These are phyloP conservation scores for Jamesozyma spencerorum DNA, from an alignment of 805 yeast genomes.

Conservation along the genomic window DNA sequence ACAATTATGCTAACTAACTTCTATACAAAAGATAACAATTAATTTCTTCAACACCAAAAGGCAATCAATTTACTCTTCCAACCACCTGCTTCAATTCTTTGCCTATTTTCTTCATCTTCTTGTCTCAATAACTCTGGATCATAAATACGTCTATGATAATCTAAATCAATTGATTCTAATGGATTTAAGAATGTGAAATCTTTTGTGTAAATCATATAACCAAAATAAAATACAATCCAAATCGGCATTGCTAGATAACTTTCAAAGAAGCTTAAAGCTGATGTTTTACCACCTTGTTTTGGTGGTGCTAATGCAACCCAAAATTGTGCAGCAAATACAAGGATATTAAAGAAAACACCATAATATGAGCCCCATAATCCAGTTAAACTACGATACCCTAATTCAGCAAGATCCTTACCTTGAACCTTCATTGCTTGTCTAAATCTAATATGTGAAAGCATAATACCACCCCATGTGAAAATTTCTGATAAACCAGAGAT, in stretches of 20 bases:
- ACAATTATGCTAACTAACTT: no score
- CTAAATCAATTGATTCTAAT: constrained; percentile 35
- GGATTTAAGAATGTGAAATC: constrained; percentile 29
- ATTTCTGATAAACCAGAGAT: constrained; percentile 49
- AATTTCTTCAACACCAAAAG: constrained; percentile 38
- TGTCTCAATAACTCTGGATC: constrained; percentile 35
- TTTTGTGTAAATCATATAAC: constrained; percentile 41
- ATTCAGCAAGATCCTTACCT: constrained; percentile 37
- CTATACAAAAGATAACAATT: no score
- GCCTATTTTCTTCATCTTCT: constrained; percentile 33
- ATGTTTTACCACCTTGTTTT: constrained; percentile 30
- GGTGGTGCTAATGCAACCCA: constrained; percentile 58
- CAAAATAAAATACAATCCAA: constrained; percentile 36
- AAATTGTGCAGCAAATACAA: constrained; percentile 49
- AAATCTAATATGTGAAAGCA: constrained; percentile 44
- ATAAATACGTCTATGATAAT: constrained; percentile 33
- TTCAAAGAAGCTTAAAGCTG: constrained; percentile 40
- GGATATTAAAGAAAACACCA: constrained; percentile 39
- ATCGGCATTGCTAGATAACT: constrained; percentile 42
- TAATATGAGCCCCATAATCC: constrained; percentile 44
- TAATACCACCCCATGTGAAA: constrained; percentile 51
- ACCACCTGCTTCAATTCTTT: constrained; percentile 13
- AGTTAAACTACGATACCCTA: constrained; percentile 42
- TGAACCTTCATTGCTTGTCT: constrained; percentile 45
- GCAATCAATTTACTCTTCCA: constrained; percentile 29